Conservation (phyloP, 345 rosid genomes). For the Bretschneidera sinensis region DNA sequence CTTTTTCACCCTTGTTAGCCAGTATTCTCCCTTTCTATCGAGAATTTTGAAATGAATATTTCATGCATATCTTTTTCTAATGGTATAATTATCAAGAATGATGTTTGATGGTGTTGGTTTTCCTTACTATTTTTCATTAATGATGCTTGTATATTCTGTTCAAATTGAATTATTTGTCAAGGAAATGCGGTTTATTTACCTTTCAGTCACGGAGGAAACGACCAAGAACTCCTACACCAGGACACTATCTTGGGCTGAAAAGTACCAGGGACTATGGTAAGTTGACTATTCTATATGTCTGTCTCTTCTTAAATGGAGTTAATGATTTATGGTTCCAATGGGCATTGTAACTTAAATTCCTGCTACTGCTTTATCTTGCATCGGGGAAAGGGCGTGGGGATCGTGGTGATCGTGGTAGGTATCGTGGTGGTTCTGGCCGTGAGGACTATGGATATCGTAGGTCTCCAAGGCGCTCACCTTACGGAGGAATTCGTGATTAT, state of each 20-base stretch:
- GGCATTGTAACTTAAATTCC: background rate
- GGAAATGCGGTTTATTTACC: slow-evolving; percentile 11
- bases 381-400: slow-evolving; percentile 32
- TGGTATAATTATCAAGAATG: slow-evolving; percentile 8
- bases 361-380: background rate
- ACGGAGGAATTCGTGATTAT: slow-evolving; percentile 55
- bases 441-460: slow-evolving; percentile 59
- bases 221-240: slow-evolving; percentile 98
- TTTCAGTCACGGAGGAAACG: slow-evolving; percentile 96
- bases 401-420: slow-evolving; percentile 62
- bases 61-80: background rate
- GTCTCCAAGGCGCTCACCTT: slow-evolving; percentile 83
- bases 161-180: slow-evolving; percentile 8
- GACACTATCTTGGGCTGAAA: slow-evolving; percentile 97
- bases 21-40: slow-evolving; percentile 11
- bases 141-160: background rate
- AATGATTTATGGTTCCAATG: background rate
- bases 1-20: slow-evolving; percentile 6
- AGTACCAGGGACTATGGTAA: slow-evolving; percentile 72
- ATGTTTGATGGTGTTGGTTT: slow-evolving; percentile 18
- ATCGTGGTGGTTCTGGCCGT: slow-evolving; percentile 39
- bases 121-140: background rate
- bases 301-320: background rate
- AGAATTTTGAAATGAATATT: background rate
- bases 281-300: slow-evolving; percentile 5